Evolutionary conservation across 495 filamentous ascomycete species (phyloP), one percentile per base, ranked within the genome.

Genomic region (Neohortaea acidophila): DNA sequence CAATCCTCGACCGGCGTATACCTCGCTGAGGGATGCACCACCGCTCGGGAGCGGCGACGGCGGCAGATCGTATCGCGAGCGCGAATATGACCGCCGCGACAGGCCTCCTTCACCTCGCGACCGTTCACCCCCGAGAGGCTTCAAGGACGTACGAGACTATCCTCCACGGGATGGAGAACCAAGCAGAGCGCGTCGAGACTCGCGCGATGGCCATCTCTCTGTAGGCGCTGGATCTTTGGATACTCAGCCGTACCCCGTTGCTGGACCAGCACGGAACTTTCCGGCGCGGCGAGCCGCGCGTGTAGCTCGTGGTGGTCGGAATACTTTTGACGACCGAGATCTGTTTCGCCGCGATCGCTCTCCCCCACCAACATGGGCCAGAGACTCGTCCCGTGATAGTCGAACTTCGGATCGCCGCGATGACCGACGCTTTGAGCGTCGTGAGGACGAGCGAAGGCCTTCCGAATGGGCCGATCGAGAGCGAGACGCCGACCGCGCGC

Each of bases 161-260:
- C 39, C 48, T 21, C 49, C 59, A 11, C 52, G 59, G 32, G 61
- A 65, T 19, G 21, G 58, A 18, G 62, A 66, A 33, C 54, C 55
- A 18, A 34, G 33, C 38, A 62, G 73, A 18, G 66, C 66, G 49
- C 64, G 73, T 33, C 64, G 71, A 24, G 69, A 68, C 41, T 74
- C 71, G 8, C 52, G 70, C 19, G 74, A 77, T 38, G 73, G 72
- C 0, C 70, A 81, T 17, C 58, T 75, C 6, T 83, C 81, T 0
- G 73, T 73, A 6, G 72, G 74, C 0, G 84, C 81, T 0, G 73
- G 69, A 10, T 69, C 69, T 14, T 77, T 76, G 0, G 81, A 91
- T 49, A 65, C 67, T 10, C 69, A 72, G 10, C 55, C 62, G 10
- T 65, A 67, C 40, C 59, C 61, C 21, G 59, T 66, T 19, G n/a